Conservation (phyloP, 805 yeast genomes). For the Metschnikowia corniflorae region DNA sequence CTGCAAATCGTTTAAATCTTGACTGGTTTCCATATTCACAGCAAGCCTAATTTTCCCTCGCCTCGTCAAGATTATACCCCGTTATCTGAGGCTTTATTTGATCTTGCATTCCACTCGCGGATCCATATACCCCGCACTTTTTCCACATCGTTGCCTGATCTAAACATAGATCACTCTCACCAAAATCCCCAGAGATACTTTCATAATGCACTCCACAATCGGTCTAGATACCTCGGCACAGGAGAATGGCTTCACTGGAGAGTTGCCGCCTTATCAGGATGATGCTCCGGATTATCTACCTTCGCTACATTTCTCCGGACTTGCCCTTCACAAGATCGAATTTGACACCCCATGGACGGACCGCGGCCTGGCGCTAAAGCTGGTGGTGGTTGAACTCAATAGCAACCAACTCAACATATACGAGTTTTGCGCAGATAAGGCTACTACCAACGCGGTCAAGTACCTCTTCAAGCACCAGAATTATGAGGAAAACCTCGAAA, state of each 20-base stretch:
- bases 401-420: constrained; percentile 37
- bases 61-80: no score
- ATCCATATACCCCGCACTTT: no score
- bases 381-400: constrained; percentile 37
- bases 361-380: constrained; percentile 29
- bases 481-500: constrained; percentile 15
- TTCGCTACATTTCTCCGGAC: constrained; percentile 31
- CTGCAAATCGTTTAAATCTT: no score
- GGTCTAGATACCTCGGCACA: background rate
- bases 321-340: constrained; percentile 33
- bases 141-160: no score
- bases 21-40: no score
- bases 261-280: constrained; percentile 19
- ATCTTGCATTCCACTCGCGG: no score
- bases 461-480: constrained; percentile 32
- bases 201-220: background rate
- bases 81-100: no score
- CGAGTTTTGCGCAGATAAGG: constrained; percentile 23
- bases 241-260: background rate
- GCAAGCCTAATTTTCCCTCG: no score
- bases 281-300: constrained; percentile 30
- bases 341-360: constrained; percentile 35
- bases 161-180: no score
- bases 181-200: no score
- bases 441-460: constrained; percentile 22